A percentile compares a stretch with the other conserved stretches of the same genome.
Evolutionary conservation across 176 grass and related monocot species (phyloP).

Genomic region (Zoysia pacifica): DNA sequence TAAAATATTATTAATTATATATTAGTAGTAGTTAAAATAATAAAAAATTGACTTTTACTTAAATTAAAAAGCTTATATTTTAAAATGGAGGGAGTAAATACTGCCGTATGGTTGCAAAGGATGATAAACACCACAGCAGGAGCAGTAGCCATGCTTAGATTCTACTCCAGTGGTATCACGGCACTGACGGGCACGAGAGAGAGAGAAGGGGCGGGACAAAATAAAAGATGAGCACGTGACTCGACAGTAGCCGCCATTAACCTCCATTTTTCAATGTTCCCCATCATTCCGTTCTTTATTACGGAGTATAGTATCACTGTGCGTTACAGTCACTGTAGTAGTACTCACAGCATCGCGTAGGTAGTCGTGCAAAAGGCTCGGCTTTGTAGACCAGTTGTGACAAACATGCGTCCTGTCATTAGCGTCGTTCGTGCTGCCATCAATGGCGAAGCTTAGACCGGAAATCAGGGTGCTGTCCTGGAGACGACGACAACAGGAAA

Average conservation of each 20-base stretch:
- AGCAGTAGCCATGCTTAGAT: no score
- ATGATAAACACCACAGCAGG: no score
- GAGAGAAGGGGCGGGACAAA: slow-evolving; percentile 40
- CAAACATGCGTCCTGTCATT: slow-evolving; percentile 46
- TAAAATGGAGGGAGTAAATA: no score
- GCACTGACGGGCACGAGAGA: background rate
- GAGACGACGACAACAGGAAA: slow-evolving; percentile 18
- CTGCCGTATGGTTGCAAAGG: background rate
- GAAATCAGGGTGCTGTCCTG: background rate
- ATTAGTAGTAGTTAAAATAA: no score
- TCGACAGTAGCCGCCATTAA: slow-evolving; percentile 8
- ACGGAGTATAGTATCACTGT: no score
- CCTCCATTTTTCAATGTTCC: slow-evolving; percentile 4
- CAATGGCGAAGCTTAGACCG: no score
- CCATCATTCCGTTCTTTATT: slow-evolving; percentile 50
- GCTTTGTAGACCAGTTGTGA: slow-evolving; percentile 6
- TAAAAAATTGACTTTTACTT: no score
- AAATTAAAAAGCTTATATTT: no score
- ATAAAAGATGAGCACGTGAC: slow-evolving; percentile 54
- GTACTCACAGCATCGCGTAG: background rate
- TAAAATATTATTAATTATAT: no score
- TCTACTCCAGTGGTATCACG: background rate
- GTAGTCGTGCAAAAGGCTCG: background rate
- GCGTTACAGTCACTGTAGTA: no score
- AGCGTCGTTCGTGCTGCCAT: background rate